A percentile compares a stretch with the other conserved stretches of the same genome.
These are phyloP conservation scores for Yarrowia galli DNA, from an alignment of 1,139 yeast genomes.

Conservation along the genomic window DNA sequence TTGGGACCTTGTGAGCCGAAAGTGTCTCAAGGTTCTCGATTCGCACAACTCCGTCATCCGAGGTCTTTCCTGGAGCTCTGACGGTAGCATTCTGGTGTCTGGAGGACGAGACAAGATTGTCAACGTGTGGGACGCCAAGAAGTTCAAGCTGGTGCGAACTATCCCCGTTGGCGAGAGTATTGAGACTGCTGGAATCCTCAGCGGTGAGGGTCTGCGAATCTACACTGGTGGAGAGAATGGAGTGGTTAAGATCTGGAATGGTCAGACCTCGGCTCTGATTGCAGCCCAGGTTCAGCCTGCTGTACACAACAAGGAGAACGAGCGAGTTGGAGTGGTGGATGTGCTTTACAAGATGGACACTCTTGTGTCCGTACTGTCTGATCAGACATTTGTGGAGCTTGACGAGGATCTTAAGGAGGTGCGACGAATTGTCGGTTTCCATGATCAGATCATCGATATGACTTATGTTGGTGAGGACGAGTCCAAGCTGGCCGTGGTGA, in stretches of 20 bases:
- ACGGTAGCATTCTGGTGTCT: conserved; percentile 66
- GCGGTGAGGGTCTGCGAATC: conserved; percentile 51
- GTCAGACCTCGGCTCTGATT: conserved; percentile 40
- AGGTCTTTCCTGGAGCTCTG: conserved; percentile 70
- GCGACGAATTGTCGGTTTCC: conserved; percentile 84
- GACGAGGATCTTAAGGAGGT: conserved; percentile 55
- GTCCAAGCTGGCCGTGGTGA: conserved; percentile 74
- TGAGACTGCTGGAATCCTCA: conserved; percentile 76
- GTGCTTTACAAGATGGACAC: conserved; percentile 46
- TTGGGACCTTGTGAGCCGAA: conserved; percentile 90
- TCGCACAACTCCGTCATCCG: conserved; percentile 90
- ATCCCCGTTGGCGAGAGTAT: conserved; percentile 77
- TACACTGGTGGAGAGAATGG: conserved; percentile 88
- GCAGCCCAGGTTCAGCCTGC: conserved; percentile 21
- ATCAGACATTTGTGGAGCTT: conserved; percentile 75
- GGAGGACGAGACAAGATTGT: conserved; percentile 92
- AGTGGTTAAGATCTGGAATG: conserved; percentile 67
- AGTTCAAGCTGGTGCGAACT: conserved; percentile 65
- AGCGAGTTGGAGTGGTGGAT: conserved; percentile 37
- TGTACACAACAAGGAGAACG: conserved; percentile 31
- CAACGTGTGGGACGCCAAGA: conserved; percentile 61
- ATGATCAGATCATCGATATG: conserved; percentile 90
- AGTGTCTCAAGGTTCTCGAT: conserved; percentile 63
- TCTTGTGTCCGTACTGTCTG: conserved; percentile 59
- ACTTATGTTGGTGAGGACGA: conserved; percentile 68